Evolutionary conservation across 2,329 filamentous ascomycete genomes (phyloP).

Genomic region (Tolypocladium paradoxum): DNA sequence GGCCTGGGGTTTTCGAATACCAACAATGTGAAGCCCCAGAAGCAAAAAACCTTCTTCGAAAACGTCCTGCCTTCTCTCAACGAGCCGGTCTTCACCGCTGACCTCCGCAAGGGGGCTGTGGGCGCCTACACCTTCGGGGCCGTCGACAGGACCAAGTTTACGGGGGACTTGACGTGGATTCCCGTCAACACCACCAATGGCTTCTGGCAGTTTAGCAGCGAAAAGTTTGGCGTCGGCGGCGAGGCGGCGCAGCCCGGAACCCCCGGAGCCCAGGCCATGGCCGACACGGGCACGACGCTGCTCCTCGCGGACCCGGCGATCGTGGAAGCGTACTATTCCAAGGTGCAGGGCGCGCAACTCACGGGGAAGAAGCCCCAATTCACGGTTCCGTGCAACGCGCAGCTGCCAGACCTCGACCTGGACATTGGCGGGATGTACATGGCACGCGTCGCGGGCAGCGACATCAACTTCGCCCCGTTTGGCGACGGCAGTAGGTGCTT

Average conservation of each 20-base stretch:
- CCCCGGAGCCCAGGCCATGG: slow-evolving; percentile 33
- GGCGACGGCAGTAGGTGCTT: slow-evolving; percentile 49
- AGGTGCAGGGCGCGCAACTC: slow-evolving; percentile 35
- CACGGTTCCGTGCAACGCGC: slow-evolving; percentile 32
- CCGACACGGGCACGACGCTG: slow-evolving; percentile 53
- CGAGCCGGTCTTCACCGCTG: slow-evolving; percentile 58
- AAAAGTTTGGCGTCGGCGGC: slow-evolving; percentile 42
- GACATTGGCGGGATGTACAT: slow-evolving; percentile 46
- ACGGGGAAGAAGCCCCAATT: too few species aligned
- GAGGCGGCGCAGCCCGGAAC: slow-evolving; percentile 23
- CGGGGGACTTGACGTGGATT: slow-evolving; percentile 48
- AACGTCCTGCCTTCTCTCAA: slow-evolving; percentile 52
- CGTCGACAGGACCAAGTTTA: slow-evolving; percentile 52
- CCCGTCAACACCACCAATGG: slow-evolving; percentile 50
- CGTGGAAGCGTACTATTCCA: slow-evolving; percentile 35
- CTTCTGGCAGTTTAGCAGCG: slow-evolving; percentile 50
- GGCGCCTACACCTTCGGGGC: slow-evolving; percentile 62
- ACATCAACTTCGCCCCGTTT: slow-evolving; percentile 42
- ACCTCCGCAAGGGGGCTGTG: slow-evolving; percentile 45
- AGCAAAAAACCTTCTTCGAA: slow-evolving; percentile 65
- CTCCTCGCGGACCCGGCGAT: slow-evolving; percentile 46
- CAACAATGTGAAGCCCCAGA: slow-evolving; percentile 51
- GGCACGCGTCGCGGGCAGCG: slow-evolving; percentile 42
- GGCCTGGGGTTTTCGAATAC: slow-evolving; percentile 56
- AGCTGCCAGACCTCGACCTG: slow-evolving; percentile 38